These are phyloP conservation scores for Globisporangium splendens DNA, from an alignment of 352 stramenopile species.

Conservation along the genomic window DNA sequence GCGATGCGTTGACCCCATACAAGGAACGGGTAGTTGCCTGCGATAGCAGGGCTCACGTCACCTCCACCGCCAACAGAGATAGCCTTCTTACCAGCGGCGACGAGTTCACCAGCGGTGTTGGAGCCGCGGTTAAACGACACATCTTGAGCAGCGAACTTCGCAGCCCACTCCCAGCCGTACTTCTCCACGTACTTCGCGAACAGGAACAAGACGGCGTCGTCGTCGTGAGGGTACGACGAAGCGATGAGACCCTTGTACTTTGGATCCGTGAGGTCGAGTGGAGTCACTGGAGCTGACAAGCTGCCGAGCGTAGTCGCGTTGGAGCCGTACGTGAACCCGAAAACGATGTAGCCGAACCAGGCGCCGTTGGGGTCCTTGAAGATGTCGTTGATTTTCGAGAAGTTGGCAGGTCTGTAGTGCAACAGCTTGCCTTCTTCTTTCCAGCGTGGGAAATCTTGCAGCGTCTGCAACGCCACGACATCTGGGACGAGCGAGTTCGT, in stretches of 20 bases:
- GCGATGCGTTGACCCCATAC: conserved; percentile 49
- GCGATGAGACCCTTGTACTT: conserved; percentile 36
- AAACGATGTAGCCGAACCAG: conserved; percentile 37
- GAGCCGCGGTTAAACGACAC: conserved; percentile 32
- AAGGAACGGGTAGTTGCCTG: conserved; percentile 18
- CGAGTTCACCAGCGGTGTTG: conserved; percentile 23
- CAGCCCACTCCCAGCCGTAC: conserved; percentile 52
- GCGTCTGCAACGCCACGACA: conserved; percentile 42
- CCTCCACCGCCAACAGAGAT: conserved; percentile 20
- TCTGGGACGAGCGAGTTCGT: conserved; percentile 37
- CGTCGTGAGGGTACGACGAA: conserved; percentile 45
- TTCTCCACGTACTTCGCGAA: conserved; percentile 42
- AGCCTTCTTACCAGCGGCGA: conserved; percentile 26
- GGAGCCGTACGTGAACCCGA: conserved; percentile 46
- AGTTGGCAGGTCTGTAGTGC: conserved; percentile 48
- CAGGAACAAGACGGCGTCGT: conserved; percentile 48
- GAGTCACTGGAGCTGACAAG: conserved; percentile 14
- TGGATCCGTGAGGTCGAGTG: conserved; percentile 26
- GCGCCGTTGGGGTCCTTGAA: conserved; percentile 29
- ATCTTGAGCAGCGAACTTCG: conserved; percentile 35
- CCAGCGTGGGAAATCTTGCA: conserved; percentile 55
- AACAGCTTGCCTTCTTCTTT: conserved; percentile 36
- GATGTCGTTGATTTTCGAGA: conserved; percentile 45
- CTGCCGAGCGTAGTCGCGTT: conserved; percentile 16
- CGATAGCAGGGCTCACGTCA: not conserved